These are phyloP conservation scores for Backusella luteola DNA, from an alignment of 192 early-diverging fungal genomes.

Conservation along the genomic window DNA sequence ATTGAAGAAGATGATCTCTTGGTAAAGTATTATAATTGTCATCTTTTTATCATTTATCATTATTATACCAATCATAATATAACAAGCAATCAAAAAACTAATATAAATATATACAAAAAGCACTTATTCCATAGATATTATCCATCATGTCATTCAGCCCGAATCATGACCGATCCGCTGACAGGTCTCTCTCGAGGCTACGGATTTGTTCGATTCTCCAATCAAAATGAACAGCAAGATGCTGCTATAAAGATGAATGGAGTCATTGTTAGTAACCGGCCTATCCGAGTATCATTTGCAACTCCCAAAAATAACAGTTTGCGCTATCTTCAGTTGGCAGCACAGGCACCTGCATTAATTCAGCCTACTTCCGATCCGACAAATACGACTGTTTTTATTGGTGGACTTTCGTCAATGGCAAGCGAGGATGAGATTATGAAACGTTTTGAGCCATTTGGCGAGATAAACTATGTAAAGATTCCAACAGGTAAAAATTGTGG, in stretches of 20 bases:
- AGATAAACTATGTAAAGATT: slow-evolving; percentile 92
- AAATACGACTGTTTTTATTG: slow-evolving; percentile 98
- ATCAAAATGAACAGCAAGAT: slow-evolving; percentile 85
- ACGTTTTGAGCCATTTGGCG: slow-evolving; percentile 86
- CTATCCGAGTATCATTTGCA: slow-evolving; percentile 88
- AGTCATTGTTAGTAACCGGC: slow-evolving; percentile 71
- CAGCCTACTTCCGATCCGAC: slow-evolving; percentile 71
- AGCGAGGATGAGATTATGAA: slow-evolving; percentile 84
- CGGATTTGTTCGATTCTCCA: slow-evolving; percentile 92
- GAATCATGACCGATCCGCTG: slow-evolving; percentile 87
- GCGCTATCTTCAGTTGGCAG: slow-evolving; percentile 68
- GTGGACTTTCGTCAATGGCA: slow-evolving; percentile 78
- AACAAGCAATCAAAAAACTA: not conserved
- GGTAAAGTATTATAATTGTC: slow-evolving; percentile 43
- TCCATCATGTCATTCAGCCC: slow-evolving; percentile 83
- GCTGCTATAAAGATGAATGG: slow-evolving; percentile 93
- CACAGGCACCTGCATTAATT: slow-evolving; percentile 71
- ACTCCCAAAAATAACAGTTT: slow-evolving; percentile 88
- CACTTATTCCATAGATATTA: slow-evolving; percentile 73
- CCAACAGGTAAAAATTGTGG: slow-evolving; percentile 94
- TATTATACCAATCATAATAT: slow-evolving; percentile 10
- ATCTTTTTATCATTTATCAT: not conserved
- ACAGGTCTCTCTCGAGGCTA: slow-evolving; percentile 86
- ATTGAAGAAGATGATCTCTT: slow-evolving; percentile 82
- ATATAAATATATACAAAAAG: not conserved